phyloP scores from a whole-genome alignment of 345 rosid genomes.

The Bruguiera gymnorhiza region DNA sequence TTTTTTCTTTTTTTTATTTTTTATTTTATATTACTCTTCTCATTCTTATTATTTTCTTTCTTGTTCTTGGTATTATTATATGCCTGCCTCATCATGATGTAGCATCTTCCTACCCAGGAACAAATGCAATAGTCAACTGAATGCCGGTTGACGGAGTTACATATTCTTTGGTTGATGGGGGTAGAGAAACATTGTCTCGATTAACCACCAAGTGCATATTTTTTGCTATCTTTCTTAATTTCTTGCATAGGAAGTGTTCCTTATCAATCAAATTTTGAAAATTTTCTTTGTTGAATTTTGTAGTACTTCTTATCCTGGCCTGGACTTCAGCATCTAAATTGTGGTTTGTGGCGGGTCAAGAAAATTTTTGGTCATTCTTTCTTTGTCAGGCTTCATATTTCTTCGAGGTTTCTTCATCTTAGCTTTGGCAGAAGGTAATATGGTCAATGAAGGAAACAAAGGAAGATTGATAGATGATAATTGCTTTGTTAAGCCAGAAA shows the following conservation, averaged over 20 bases:
- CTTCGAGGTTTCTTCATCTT: background rate
- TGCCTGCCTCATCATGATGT: background rate
- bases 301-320: background rate
- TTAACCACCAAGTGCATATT: background rate
- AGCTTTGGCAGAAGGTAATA: background rate
- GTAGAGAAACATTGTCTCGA: background rate
- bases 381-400: background rate
- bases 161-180: background rate
- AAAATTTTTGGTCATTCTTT: background rate
- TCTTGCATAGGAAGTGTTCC: background rate
- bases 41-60: background rate
- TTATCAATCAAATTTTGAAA: background rate
- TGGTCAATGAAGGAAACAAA: conserved; percentile 29
- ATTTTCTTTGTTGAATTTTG: background rate
- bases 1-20: no score
- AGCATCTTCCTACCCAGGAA: background rate
- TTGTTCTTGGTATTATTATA: background rate
- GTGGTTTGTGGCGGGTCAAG: background rate
- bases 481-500: conserved; percentile 13
- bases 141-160: background rate
- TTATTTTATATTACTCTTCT: no score
- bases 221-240: background rate
- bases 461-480: conserved; percentile 14
- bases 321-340: background rate
- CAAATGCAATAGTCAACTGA: background rate